A percentile compares a stretch with the other conserved stretches of the same genome.
Conservation (phyloP, 257 asterid genomes). For the Gentiana macrophylla region DNA sequence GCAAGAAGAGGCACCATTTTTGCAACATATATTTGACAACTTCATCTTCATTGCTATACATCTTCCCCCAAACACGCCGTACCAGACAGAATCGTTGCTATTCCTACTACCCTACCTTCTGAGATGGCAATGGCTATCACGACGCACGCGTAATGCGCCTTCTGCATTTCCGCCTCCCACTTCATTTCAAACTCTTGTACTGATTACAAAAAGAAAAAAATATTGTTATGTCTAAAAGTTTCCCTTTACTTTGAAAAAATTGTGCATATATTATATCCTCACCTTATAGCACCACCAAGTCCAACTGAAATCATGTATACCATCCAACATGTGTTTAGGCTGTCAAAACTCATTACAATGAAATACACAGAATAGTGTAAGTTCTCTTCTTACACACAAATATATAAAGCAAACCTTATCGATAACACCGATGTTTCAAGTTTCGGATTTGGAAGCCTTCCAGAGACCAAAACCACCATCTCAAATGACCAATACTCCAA, state of each 20-base stretch:
- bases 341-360: slow-evolving; percentile 18
- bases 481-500: slow-evolving; percentile 68
- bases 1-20: slow-evolving; percentile 59
- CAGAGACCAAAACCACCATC: slow-evolving; percentile 63
- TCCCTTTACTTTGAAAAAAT: too few relatives aligned
- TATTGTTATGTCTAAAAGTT: too few relatives aligned
- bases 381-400: neutral
- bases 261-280: neutral
- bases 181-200: slow-evolving; percentile 73
- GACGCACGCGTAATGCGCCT: slow-evolving; percentile 36
- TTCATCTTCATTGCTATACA: slow-evolving; percentile 57
- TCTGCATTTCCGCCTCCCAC: slow-evolving; percentile 48
- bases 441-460: slow-evolving; percentile 64
- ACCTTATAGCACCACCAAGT: slow-evolving; percentile 75
- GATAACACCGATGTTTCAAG: slow-evolving; percentile 65
- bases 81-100: slow-evolving; percentile 34
- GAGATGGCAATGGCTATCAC: slow-evolving; percentile 36
- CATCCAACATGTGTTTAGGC: slow-evolving; percentile 75
- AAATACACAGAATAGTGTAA: neutral
- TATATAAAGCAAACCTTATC: slow-evolving; percentile 31
- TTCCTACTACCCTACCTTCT: slow-evolving; percentile 34
- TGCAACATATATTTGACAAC: slow-evolving; percentile 51
- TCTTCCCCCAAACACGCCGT: slow-evolving; percentile 51
- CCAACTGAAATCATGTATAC: slow-evolving; percentile 64
- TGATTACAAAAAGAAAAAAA: slow-evolving; percentile 5